Evolutionary conservation across 2,329 filamentous ascomycete genomes (phyloP), one percentile per base, ranked within the genome.

Genomic region (Xylariaceae sp.): DNA sequence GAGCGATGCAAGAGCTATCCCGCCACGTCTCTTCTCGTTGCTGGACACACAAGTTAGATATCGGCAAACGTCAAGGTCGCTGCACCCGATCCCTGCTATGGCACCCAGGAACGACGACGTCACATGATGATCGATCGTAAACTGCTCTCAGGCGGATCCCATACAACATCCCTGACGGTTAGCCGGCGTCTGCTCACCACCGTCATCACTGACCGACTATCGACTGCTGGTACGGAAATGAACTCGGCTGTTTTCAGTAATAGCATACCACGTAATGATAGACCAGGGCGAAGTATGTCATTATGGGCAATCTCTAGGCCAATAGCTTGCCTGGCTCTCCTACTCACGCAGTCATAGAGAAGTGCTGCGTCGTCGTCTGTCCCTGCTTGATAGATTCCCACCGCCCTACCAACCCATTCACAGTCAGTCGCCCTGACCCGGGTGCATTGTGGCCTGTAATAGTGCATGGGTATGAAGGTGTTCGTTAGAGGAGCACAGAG

Each of bases 331-430:
- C 61, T 61, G n/a, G 68, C 67, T n/a, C 64, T 58, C 57, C 58
- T 64, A 53, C 67, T 70, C 31, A 71, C 61, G 43, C 68, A 69
- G 5, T 61, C 63, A 38, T 71, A 86, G 42, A 89, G 66, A 4
- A 83, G 52, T 52, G 78, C 72, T 0, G 82, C 77, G 60, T 86
- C 82, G 14, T 67, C 61, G 51, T 74, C 75, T 1, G 81, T 85
- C 0, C 84, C 85, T 1, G 80, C 78, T 53, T 88, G 84, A 60
- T 89, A 89, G 3, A 89, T 61, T 0, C 82, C 84, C 0, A 87
- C 81, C 1, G 81, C 80, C 45, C 83, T 68, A 7, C 4, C 83
- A 68, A 7, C 4, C 22, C 22, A 27, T 27, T 27, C 7, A 5
- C 4, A 27, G 22, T 27, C 22, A 27, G 22, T 27, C 22, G 7